phyloP scores from a whole-genome alignment of 371 early-diverging fungal species.

The Dichotomocladium elegans region DNA sequence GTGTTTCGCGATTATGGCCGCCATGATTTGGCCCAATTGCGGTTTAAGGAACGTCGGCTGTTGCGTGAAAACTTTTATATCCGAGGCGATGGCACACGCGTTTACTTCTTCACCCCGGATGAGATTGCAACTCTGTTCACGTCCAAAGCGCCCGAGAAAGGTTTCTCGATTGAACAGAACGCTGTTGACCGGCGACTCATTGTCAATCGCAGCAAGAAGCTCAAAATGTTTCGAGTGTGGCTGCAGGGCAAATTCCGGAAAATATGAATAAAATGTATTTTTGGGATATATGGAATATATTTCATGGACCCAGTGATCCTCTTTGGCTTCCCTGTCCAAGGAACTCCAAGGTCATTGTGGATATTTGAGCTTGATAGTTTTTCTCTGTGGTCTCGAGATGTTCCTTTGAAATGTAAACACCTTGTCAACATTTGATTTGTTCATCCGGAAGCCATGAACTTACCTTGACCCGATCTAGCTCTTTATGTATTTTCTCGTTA shows the following conservation, averaged over 20 bases:
- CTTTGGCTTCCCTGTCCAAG: too few relatives aligned
- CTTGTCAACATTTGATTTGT: not conserved
- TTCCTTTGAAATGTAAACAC: constrained; percentile 11
- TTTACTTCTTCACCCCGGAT: constrained; percentile 64
- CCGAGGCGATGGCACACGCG: constrained; percentile 81
- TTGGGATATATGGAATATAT: too few relatives aligned
- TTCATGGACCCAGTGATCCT: too few relatives aligned
- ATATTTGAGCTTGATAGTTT: constrained; percentile 34
- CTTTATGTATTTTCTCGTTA: constrained; percentile 25
- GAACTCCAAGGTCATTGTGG: constrained; percentile 35
- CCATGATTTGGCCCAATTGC: constrained; percentile 84
- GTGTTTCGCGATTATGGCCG: constrained; percentile 89
- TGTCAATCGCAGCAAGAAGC: constrained; percentile 86
- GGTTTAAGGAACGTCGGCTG: constrained; percentile 63
- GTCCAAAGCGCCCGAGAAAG: constrained; percentile 1
- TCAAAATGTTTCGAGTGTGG: constrained; percentile 99
- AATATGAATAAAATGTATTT: constrained; percentile 3
- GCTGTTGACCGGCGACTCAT: constrained; percentile 92
- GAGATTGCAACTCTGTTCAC: constrained; percentile 52
- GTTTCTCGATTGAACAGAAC: constrained; percentile 77
- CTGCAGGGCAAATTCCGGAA: constrained; percentile 94
- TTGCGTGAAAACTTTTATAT: constrained; percentile 77
- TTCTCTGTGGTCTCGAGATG: constrained; percentile 29
- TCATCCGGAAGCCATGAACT: not conserved
- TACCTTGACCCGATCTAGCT: constrained; percentile 22